These are phyloP conservation scores for Populus alba DNA, from an alignment of 345 rosid species.

Conservation along the genomic window DNA sequence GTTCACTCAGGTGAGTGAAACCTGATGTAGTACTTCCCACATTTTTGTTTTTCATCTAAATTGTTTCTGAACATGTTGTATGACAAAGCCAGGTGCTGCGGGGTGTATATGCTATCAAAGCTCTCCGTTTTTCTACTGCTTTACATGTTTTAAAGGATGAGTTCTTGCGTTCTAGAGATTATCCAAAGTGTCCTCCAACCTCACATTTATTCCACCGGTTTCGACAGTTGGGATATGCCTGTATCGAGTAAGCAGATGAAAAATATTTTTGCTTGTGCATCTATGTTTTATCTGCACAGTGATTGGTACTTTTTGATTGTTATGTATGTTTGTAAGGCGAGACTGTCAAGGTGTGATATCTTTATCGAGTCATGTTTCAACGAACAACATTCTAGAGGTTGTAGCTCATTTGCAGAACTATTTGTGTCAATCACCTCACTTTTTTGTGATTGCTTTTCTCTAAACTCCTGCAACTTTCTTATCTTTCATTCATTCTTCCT, in stretches of 20 bases:
- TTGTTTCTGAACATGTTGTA: constrained; percentile 28
- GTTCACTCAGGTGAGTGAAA: constrained; percentile 80
- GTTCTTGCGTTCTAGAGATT: constrained; percentile 95
- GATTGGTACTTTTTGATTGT: background rate
- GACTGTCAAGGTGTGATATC: background rate
- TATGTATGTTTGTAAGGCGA: background rate
- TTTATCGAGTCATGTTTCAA: too few species aligned
- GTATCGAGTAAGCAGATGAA: constrained; percentile 64
- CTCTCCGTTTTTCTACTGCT: constrained; percentile 91
- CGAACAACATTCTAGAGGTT: background rate
- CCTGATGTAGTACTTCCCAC: constrained; percentile 9
- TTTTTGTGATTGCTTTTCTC: background rate
- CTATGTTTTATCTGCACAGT: background rate
- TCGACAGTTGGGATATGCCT: constrained; percentile 93
- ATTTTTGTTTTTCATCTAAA: background rate
- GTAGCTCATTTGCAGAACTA: background rate
- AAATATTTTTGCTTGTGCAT: background rate
- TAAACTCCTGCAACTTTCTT: background rate
- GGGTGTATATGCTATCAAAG: constrained; percentile 80
- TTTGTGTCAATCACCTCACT: background rate
- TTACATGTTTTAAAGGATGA: constrained; percentile 90
- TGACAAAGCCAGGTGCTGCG: constrained; percentile 62
- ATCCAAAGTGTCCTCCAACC: constrained; percentile 94
- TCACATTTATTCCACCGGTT: constrained; percentile 89
- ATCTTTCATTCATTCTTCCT: background rate